Conservation (phyloP, 176 grass and related monocot genomes). For the Secale cereale region DNA sequence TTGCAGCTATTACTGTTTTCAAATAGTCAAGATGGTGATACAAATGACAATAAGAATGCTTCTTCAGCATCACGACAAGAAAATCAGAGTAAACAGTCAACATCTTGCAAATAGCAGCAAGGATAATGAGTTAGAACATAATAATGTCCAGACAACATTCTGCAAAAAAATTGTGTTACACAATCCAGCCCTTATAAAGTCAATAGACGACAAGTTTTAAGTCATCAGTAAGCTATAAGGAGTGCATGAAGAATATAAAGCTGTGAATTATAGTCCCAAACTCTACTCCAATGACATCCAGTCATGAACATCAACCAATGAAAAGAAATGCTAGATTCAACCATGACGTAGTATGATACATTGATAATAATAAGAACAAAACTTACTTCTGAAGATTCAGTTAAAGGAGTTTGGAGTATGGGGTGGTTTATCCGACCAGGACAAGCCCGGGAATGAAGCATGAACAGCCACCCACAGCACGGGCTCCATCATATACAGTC, state of each 20-base stretch:
- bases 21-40: background rate
- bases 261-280: background rate
- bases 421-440: constrained; percentile 22
- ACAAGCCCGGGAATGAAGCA: constrained; percentile 11
- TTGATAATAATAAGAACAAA: background rate
- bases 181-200: background rate
- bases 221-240: background rate
- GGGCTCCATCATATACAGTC: background rate
- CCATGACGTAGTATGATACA: background rate
- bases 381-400: background rate
- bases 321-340: background rate
- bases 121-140: background rate
- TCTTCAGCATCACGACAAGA: background rate
- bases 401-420: no score
- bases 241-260: background rate
- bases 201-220: background rate
- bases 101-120: background rate
- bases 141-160: background rate
- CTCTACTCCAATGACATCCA: background rate
- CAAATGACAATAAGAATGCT: background rate
- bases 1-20: background rate
- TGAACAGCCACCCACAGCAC: background rate
- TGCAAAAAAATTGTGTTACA: background rate
- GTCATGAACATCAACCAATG: background rate
- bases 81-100: background rate